These are phyloP conservation scores for Oryza rufipogon DNA, from an alignment of 176 grass and related monocot genomes.

Conservation along the genomic window DNA sequence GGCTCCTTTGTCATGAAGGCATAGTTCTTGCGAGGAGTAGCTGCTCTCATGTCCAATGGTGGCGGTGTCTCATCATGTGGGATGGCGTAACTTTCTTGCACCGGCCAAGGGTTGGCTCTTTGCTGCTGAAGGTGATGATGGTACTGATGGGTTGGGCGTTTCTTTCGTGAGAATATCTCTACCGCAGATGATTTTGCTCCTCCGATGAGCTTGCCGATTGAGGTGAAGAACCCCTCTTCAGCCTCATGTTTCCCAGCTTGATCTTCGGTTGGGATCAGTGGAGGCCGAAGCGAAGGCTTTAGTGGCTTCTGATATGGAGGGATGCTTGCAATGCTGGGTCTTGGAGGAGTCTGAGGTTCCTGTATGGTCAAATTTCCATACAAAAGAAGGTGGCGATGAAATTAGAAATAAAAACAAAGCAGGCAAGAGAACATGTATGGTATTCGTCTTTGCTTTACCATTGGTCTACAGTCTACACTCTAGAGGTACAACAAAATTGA, in stretches of 20 bases:
- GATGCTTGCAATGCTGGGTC: conserved; percentile 49
- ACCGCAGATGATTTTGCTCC: conserved; percentile 68
- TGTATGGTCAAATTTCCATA: conserved; percentile 40
- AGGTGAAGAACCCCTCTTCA: conserved; percentile 80
- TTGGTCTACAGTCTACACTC: conserved; percentile 13
- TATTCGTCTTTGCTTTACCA: conserved; percentile 3
- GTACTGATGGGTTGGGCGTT: conserved; percentile 44
- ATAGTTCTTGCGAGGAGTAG: conserved; percentile 80
- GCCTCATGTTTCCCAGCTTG: conserved; percentile 55
- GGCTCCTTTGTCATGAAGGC: conserved; percentile 80
- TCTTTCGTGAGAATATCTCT: conserved; percentile 72
- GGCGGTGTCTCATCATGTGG: conserved; percentile 75
- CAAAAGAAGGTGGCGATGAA: neutral
- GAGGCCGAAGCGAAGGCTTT: conserved; percentile 62
- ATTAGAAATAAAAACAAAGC: neutral
- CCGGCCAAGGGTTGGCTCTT: conserved; percentile 57
- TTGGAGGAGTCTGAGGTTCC: conserved; percentile 56
- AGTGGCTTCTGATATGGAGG: conserved; percentile 73
- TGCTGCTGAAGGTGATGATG: conserved; percentile 52
- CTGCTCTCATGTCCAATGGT: conserved; percentile 60
- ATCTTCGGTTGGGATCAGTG: conserved; percentile 67
- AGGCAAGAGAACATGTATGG: conserved; percentile 1
- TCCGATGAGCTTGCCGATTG: conserved; percentile 67
- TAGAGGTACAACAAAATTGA: neutral
- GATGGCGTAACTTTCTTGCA: conserved; percentile 92